Evolutionary conservation across 495 filamentous ascomycete species (phyloP), one percentile per base, ranked within the genome.

Genomic region (Aspergillus kassunensis): DNA sequence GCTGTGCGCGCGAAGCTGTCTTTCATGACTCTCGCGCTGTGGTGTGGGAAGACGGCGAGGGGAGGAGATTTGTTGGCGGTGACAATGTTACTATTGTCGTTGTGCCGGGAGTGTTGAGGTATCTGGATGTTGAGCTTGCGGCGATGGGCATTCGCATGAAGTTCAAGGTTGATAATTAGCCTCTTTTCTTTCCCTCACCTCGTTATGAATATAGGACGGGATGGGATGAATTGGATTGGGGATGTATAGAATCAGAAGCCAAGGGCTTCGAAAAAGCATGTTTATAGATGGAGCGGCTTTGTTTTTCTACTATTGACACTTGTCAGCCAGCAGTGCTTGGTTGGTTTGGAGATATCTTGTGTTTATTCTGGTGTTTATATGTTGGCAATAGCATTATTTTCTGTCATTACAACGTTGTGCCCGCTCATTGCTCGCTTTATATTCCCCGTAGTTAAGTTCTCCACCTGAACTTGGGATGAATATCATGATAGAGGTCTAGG

Each of bases 81-180:
- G 87, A 89, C 42, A 81, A 97, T 61, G 92, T 91, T 4, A 92
- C 93, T 23, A 70, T 92, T 40, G 90, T 97, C 53, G 90, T 88
- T 44, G 88, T 98, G 43, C 93, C 93, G 0, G 92, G 91, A 48
- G 93, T 95, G 41, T 69, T 98, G 58, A 86, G 85, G 69, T 97
- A 89, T 75, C 65, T 98, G 54, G 93, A 98, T 76, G 91, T 95
- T 6, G 93, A 98, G 66, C 72, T 98, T 56, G 88, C 89, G 35
- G 88, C 90, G 35, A 97, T 96, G 90, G 91, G 91, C 44, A 83
- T 95, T 43, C 80, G 86, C 62, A 82, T 96, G 77, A 90, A 86
- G 77, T 98, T 93, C 69, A 85, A 84, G 69, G 81, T 97, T 27
- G 82, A 75, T 46, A 72, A 76, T 53, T 69, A 60, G 37, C 34